Base-by-base conservation (phyloP, 75 land plant species). In the Selaginella moellendorffii region DNA sequence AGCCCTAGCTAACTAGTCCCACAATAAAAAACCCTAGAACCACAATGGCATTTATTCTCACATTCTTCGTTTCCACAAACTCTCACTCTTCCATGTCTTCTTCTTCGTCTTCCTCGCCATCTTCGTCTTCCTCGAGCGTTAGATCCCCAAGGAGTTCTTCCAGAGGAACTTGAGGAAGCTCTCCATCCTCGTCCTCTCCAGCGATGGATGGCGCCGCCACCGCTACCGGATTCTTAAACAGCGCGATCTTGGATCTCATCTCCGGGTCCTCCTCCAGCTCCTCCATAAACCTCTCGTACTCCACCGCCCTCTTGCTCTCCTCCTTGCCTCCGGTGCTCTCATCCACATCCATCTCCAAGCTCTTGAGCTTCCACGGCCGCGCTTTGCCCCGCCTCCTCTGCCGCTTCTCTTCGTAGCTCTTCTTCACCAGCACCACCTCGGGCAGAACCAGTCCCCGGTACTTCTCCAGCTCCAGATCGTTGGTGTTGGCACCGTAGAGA, bases 221-320 rank as follows among this genome's bases (percentile, higher is more conserved):
- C 58, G 81, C 79, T 2, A 71, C 77, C 10, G 75, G 68, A 58
- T 89, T 81, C 18, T 75, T 75, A 59, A 81, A 89, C 27, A 89
- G 60, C 1, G 84, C 77, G 54, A 88, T 71, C 72, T 81, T 80
- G 30, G 80, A 76, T 56, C 83, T 75, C 78, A 88, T 52, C 58
- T 88, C 88, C 22, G 85, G 85, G 58, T 88, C 84, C 71, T 85
- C 89, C 79, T 82, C 90, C 68, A 83, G 52, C 18, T 85, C 89
- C 53, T 71, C 80, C 75, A 83, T 65, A 62, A 85, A 83, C 71
- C 68, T 74, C 71, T 83, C 89, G 71, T 79, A 82, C 46, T 88
- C 93, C 0, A 54, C 56, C 17, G 46, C 77, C 72, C 69, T 78
- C 81, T 76, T 85, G 17, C 76, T 79, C n/a, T 81, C 76, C 24